Evolutionary conservation across 2,329 filamentous ascomycete genomes (phyloP).

Genomic region (Cordyceps pruinosa): DNA sequence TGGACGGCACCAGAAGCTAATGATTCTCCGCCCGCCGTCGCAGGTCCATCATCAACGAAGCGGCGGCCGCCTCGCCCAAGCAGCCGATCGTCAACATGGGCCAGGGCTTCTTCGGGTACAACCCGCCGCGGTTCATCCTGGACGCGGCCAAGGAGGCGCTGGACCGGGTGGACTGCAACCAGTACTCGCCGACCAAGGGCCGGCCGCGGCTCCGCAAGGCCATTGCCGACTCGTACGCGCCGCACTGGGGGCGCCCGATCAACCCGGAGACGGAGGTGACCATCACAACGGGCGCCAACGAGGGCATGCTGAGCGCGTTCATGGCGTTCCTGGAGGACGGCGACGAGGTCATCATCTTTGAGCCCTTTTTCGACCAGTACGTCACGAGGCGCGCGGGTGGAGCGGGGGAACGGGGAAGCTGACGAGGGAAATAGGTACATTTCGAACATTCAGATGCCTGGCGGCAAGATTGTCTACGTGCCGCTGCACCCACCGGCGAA

Average conservation of each 20-base stretch:
- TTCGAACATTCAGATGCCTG: conserved; percentile 97
- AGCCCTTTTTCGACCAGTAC: conserved; percentile 96
- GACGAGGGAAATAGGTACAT: conserved; percentile 56
- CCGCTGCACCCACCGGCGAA: conserved; percentile 84
- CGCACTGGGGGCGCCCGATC: conserved; percentile 73
- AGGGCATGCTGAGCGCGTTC: conserved; percentile 91
- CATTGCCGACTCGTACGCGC: conserved; percentile 85
- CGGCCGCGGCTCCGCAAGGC: conserved; percentile 88
- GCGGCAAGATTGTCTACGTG: conserved; percentile 90
- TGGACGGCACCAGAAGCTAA: too few species aligned
- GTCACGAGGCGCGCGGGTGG: conserved; percentile 19
- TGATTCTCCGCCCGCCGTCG: neutral
- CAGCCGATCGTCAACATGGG: conserved; percentile 60
- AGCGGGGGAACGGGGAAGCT: neutral
- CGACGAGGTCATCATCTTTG: conserved; percentile 96
- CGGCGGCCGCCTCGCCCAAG: conserved; percentile 53
- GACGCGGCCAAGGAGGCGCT: conserved; percentile 84
- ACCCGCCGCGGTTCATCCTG: conserved; percentile 84
- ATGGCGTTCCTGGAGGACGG: conserved; percentile 95
- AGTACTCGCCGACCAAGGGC: conserved; percentile 95
- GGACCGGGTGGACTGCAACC: conserved; percentile 91
- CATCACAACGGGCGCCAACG: conserved; percentile 87
- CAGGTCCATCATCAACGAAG: conserved; percentile 62
- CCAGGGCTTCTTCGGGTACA: conserved; percentile 78
- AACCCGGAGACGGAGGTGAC: conserved; percentile 90